A percentile compares a stretch with the other conserved stretches of the same genome.
Conservation (phyloP, 441 rosid genomes). For the Pelargonium fulgidum region DNA sequence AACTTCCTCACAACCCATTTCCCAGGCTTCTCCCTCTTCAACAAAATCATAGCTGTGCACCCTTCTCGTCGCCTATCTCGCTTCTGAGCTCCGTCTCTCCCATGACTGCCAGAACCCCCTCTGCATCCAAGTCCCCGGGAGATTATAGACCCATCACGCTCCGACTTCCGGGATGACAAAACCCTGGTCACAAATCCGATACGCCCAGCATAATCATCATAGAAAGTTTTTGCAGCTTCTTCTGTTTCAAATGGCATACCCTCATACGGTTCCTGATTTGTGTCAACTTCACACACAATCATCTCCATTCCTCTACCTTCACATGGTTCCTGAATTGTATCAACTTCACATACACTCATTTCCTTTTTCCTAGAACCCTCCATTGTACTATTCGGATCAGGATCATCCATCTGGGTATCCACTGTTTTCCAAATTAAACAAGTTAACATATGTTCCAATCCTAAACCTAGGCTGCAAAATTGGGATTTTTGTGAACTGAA, state of each 20-base stretch:
- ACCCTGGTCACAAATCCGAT: constrained; percentile 25
- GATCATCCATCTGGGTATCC: background rate
- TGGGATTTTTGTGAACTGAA: background rate
- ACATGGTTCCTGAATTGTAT: constrained; percentile 5
- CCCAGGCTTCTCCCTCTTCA: constrained; percentile 24
- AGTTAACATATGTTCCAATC: background rate
- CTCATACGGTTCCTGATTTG: constrained; percentile 20
- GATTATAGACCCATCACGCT: constrained; percentile 26
- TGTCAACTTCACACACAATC: constrained; percentile 17
- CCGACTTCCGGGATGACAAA: constrained; percentile 26
- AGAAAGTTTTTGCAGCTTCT: constrained; percentile 22
- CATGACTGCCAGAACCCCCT: background rate
- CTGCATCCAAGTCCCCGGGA: constrained; percentile 29
- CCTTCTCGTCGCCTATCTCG: constrained; percentile 29
- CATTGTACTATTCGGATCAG: background rate
- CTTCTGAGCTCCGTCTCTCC: constrained; percentile 15
- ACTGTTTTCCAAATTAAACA: background rate
- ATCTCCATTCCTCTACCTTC: constrained; percentile 20
- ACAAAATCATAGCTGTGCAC: constrained; percentile 27
- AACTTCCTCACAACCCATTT: constrained; percentile 20
- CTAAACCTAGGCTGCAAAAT: background rate
- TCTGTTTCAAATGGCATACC: constrained; percentile 28
- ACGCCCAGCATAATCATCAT: constrained; percentile 27
- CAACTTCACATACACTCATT: background rate
- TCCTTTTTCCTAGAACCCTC: background rate